phyloP scores from a whole-genome alignment of 345 rosid species.

The Bruguiera parviflora region DNA sequence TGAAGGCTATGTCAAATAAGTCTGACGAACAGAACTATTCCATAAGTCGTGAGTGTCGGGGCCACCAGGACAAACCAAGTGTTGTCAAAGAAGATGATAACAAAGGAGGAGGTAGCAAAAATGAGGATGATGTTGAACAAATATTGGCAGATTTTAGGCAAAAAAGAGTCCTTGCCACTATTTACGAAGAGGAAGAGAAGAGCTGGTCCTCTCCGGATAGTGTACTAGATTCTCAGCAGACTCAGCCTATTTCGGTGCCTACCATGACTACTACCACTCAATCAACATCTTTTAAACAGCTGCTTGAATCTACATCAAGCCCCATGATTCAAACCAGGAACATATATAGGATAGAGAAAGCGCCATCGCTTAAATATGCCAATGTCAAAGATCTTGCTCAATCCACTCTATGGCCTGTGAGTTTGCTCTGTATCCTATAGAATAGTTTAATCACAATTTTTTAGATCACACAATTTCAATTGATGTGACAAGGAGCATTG shows the following conservation, averaged over 20 bases:
- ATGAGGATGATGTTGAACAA: constrained; percentile 14
- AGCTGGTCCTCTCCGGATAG: constrained; percentile 17
- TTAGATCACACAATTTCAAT: too few species aligned
- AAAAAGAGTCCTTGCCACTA: constrained; percentile 26
- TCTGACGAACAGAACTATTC: constrained; percentile 10
- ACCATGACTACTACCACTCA: not conserved
- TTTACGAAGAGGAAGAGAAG: constrained; percentile 30
- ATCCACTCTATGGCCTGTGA: constrained; percentile 25
- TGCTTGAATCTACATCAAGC: constrained; percentile 20
- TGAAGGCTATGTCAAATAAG: constrained; percentile 4
- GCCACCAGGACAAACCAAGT: constrained; percentile 10
- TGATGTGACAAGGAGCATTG: too few species aligned
- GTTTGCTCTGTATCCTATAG: constrained; percentile 2
- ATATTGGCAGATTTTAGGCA: constrained; percentile 32
- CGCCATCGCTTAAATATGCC: not conserved
- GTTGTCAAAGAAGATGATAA: too few species aligned
- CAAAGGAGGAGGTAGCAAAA: not conserved
- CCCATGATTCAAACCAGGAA: constrained; percentile 14
- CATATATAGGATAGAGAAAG: constrained; percentile 22
- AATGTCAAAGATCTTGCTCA: constrained; percentile 11
- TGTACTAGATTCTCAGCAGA: constrained; percentile 12
- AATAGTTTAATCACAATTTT: too few species aligned
- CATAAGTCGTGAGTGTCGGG: not conserved
- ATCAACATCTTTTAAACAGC: constrained; percentile 20
- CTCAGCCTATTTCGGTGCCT: constrained; percentile 2